These are phyloP conservation scores for Ustilago trichophora DNA, from an alignment of 1,284 basidiomycete genomes.

Conservation along the genomic window DNA sequence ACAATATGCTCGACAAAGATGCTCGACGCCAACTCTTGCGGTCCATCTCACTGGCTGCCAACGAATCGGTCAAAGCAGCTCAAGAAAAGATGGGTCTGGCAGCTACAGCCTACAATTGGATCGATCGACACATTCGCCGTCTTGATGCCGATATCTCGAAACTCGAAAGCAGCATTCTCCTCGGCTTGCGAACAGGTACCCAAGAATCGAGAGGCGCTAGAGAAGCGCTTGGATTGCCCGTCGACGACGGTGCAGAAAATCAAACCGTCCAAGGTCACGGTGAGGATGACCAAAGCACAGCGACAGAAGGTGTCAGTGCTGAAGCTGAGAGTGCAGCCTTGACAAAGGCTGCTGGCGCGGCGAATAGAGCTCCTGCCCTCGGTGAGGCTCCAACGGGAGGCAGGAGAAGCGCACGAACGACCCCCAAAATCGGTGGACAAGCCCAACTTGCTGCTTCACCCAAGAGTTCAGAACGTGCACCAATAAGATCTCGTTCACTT, in stretches of 20 bases:
- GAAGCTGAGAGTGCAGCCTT: conserved; percentile 33
- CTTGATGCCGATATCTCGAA: conserved; percentile 68
- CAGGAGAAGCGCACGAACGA: conserved; percentile 14
- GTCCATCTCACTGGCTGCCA: conserved; percentile 27
- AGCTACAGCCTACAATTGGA: conserved; percentile 69
- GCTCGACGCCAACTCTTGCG: conserved; percentile 15
- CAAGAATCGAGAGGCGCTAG: conserved; percentile 44
- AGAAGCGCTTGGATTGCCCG: conserved; percentile 44
- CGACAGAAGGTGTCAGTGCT: conserved; percentile 4
- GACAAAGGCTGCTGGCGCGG: conserved; percentile 37
- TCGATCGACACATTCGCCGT: conserved; percentile 70
- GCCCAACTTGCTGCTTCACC: conserved; percentile 7
- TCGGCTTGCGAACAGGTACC: conserved; percentile 51
- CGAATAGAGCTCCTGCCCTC: conserved; percentile 4
- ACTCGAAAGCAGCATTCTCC: conserved; percentile 54
- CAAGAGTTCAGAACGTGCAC: background rate
- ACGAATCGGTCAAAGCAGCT: conserved; percentile 62
- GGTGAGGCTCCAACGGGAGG: conserved; percentile 1
- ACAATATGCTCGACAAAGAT: conserved; percentile 17
- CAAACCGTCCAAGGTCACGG: conserved; percentile 4
- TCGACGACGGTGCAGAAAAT: conserved; percentile 6
- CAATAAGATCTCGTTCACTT: conserved; percentile 7
- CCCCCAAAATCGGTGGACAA: conserved; percentile 19
- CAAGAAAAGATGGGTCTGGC: conserved; percentile 71
- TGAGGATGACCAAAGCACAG: background rate